These are phyloP conservation scores for Spergularia marina DNA, from an alignment of 148 eudicot species.

Conservation along the genomic window DNA sequence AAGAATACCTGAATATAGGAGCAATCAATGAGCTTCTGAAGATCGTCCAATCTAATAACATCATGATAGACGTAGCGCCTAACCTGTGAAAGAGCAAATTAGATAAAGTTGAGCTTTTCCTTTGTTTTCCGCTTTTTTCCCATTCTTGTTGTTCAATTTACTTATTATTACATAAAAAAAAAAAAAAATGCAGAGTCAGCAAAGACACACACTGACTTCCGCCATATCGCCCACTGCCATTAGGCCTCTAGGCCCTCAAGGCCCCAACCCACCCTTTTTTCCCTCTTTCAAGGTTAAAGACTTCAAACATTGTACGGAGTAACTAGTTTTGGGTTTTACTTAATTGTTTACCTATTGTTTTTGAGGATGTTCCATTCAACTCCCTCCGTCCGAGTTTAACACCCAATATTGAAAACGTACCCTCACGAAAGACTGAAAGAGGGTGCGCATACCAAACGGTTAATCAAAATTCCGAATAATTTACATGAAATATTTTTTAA, in stretches of 20 bases:
- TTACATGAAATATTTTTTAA: too few species aligned
- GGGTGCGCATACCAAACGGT: too few species aligned
- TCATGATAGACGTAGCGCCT: constrained; percentile 86
- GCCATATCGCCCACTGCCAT: constrained; percentile 6
- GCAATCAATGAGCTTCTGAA: constrained; percentile 87
- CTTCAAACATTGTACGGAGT: too few species aligned
- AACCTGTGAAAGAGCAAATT: constrained; percentile 50
- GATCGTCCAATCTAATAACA: constrained; percentile 80
- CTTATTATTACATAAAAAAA: too few species aligned
- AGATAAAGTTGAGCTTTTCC: background rate
- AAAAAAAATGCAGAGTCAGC: background rate
- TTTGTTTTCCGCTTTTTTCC: background rate
- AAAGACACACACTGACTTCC: constrained; percentile 14
- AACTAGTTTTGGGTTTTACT: too few species aligned
- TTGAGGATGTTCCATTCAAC: too few species aligned
- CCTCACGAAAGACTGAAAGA: too few species aligned
- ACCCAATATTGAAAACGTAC: too few species aligned
- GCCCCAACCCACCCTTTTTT: background rate
- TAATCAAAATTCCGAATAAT: too few species aligned
- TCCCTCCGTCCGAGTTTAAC: too few species aligned
- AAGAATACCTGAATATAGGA: constrained; percentile 67
- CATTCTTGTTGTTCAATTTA: background rate
- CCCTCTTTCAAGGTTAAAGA: too few species aligned
- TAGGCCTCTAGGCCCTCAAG: background rate
- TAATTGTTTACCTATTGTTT: too few species aligned